These are phyloP conservation scores for Penicillium decumbens DNA, from an alignment of 2,329 filamentous ascomycete genomes.

Conservation along the genomic window DNA sequence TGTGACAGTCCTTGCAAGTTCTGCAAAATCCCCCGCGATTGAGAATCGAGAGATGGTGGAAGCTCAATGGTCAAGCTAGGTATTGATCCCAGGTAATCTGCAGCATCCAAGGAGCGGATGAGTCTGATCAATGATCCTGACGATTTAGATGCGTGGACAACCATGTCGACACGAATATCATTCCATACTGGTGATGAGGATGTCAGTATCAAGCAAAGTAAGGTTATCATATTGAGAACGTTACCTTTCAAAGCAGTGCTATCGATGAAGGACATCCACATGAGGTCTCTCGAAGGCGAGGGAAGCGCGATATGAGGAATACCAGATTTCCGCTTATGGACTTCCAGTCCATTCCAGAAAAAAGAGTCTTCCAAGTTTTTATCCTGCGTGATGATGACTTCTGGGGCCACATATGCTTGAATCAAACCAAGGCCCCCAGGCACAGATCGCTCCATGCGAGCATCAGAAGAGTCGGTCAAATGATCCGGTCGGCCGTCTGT, in stretches of 20 bases:
- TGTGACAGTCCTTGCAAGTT: conserved; percentile 64
- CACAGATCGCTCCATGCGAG: conserved; percentile 62
- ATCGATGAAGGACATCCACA: conserved; percentile 77
- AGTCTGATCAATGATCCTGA: conserved; percentile 72
- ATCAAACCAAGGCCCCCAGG: conserved; percentile 66
- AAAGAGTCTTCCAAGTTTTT: conserved; percentile 62
- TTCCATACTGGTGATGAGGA: conserved; percentile 64
- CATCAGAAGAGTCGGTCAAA: conserved; percentile 62
- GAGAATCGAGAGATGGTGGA: conserved; percentile 63
- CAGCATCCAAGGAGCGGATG: conserved; percentile 67
- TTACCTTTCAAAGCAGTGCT: conserved; percentile 63
- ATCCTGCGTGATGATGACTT: conserved; percentile 69
- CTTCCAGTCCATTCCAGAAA: conserved; percentile 59
- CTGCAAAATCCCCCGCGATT: conserved; percentile 59
- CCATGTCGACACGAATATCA: conserved; percentile 69
- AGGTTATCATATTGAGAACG: conserved; percentile 5
- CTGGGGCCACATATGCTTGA: conserved; percentile 68
- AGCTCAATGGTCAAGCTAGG: conserved; percentile 83
- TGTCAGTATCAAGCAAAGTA: background rate
- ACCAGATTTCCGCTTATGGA: conserved; percentile 49
- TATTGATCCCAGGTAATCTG: conserved; percentile 67
- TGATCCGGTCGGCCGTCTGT: conserved; percentile 70
- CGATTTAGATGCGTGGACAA: conserved; percentile 70
- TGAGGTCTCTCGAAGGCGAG: conserved; percentile 54
- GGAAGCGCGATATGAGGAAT: conserved; percentile 74